Evolutionary conservation across 352 stramenopile genomes (phyloP).

Genomic region (Globisporangium ultimum): DNA sequence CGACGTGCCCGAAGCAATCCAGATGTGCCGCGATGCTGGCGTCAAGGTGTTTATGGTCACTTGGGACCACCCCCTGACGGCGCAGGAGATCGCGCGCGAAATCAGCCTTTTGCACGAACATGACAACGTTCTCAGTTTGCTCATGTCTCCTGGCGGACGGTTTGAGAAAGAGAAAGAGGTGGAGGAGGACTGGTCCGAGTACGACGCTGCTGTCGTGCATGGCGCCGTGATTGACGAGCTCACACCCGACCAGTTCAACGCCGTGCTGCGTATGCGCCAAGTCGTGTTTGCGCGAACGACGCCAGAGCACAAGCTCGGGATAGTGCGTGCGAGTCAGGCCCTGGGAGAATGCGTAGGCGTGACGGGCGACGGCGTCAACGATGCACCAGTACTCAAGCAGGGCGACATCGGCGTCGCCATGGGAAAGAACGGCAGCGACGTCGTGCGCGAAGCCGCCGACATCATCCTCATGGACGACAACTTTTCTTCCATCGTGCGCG

Average conservation of each 20-base stretch:
- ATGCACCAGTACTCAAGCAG: slow-evolving; percentile 57
- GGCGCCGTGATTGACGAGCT: slow-evolving; percentile 28
- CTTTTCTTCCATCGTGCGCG: slow-evolving; percentile 93
- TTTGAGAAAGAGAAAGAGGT: slow-evolving; percentile 13
- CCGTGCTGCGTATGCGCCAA: slow-evolving; percentile 34
- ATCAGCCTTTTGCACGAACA: slow-evolving; percentile 70
- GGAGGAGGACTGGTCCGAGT: slow-evolving; percentile 18
- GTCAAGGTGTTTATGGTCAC: slow-evolving; percentile 93
- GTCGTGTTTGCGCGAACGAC: slow-evolving; percentile 95
- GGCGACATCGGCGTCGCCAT: slow-evolving; percentile 97
- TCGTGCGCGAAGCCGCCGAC: slow-evolving; percentile 91
- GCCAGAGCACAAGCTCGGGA: slow-evolving; percentile 37
- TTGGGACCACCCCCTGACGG: slow-evolving; percentile 84
- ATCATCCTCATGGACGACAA: slow-evolving; percentile 96
- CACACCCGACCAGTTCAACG: slow-evolving; percentile 26
- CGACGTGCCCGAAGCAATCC: slow-evolving; percentile 69
- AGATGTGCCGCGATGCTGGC: slow-evolving; percentile 70
- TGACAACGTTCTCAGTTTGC: slow-evolving; percentile 32
- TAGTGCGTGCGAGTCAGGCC: slow-evolving; percentile 39
- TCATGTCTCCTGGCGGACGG: slow-evolving; percentile 8
- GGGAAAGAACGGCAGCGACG: slow-evolving; percentile 93
- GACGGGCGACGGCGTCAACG: slow-evolving; percentile 76
- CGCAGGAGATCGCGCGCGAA: slow-evolving; percentile 76
- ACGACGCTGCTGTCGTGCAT: slow-evolving; percentile 66
- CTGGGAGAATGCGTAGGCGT: slow-evolving; percentile 52